Percentiles rank a stretch among this genome's conserved stretches.
These are phyloP conservation scores for Cladosporium sp. DNA, from an alignment of 2,329 filamentous ascomycete genomes.

Conservation along the genomic window DNA sequence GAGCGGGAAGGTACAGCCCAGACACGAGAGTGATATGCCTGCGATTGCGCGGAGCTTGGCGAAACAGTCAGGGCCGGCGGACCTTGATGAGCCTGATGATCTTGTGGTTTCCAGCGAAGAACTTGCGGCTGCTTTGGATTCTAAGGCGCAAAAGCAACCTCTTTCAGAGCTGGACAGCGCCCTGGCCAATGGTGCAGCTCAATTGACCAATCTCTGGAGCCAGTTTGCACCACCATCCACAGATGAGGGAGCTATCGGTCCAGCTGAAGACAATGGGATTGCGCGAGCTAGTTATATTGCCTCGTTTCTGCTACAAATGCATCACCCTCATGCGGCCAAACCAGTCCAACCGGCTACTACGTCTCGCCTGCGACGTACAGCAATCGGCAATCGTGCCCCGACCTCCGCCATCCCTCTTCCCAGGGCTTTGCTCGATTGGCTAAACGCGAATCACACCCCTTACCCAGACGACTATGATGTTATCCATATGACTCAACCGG, in stretches of 20 bases:
- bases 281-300: conserved; percentile 78
- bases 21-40: conserved; percentile 61
- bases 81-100: conserved; percentile 64
- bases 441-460: conserved; percentile 69
- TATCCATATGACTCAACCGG: conserved; percentile 61
- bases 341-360: conserved; percentile 18
- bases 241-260: conserved; percentile 31
- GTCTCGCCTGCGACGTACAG: not conserved
- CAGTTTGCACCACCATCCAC: conserved; percentile 19
- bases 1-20: conserved; percentile 35
- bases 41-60: conserved; percentile 68
- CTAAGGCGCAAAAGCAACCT: conserved; percentile 30
- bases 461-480: conserved; percentile 64
- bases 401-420: conserved; percentile 54
- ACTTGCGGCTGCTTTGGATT: conserved; percentile 48
- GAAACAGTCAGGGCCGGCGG: conserved; percentile 51
- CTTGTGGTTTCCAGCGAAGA: conserved; percentile 73
- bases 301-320: conserved; percentile 70
- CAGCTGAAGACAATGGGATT: conserved; percentile 52
- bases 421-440: conserved; percentile 77
- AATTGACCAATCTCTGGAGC: conserved; percentile 18
- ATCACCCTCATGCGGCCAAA: conserved; percentile 57
- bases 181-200: conserved; percentile 23
- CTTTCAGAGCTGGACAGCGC: conserved; percentile 28
- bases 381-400: conserved; percentile 6